Conservation (phyloP, 2,329 filamentous ascomycete genomes). For the Hypoxylon sp. region DNA sequence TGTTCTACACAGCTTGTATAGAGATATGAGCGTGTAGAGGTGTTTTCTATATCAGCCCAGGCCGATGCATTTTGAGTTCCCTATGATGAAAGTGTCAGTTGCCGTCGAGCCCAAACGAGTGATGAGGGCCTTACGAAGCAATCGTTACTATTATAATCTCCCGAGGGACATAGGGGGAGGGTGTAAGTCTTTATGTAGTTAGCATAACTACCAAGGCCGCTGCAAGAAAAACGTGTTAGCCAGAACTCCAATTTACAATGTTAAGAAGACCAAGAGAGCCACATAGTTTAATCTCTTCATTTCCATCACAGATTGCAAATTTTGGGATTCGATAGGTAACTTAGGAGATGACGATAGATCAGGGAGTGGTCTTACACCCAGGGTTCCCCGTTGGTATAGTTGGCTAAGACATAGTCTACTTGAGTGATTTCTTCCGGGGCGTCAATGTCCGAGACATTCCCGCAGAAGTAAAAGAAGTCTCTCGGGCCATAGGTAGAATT, state of each 20-base stretch:
- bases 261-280: background rate
- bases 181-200: conserved; percentile 65
- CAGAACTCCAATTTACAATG: background rate
- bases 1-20: conserved; percentile 66
- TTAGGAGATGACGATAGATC: background rate
- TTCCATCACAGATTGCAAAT: background rate
- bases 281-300: background rate
- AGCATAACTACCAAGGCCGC: conserved; percentile 66
- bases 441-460: conserved; percentile 64
- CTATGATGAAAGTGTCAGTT: conserved; percentile 28
- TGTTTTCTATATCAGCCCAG: conserved; percentile 62
- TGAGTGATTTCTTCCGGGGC: conserved; percentile 60
- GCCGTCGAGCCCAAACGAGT: background rate
- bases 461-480: conserved; percentile 68
- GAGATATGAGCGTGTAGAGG: conserved; percentile 61
- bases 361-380: conserved; percentile 57
- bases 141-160: conserved; percentile 59
- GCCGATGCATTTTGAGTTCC: conserved; percentile 58
- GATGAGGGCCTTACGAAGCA: conserved; percentile 60
- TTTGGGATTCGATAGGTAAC: background rate
- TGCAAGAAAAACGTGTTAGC: conserved; percentile 18
- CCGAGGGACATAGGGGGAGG: conserved; percentile 60
- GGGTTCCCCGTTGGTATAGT: conserved; percentile 64
- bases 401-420: conserved; percentile 62
- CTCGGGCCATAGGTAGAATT: conserved; percentile 56